Conservation (phyloP, 495 filamentous ascomycete genomes). For the Immersiella caudata region DNA sequence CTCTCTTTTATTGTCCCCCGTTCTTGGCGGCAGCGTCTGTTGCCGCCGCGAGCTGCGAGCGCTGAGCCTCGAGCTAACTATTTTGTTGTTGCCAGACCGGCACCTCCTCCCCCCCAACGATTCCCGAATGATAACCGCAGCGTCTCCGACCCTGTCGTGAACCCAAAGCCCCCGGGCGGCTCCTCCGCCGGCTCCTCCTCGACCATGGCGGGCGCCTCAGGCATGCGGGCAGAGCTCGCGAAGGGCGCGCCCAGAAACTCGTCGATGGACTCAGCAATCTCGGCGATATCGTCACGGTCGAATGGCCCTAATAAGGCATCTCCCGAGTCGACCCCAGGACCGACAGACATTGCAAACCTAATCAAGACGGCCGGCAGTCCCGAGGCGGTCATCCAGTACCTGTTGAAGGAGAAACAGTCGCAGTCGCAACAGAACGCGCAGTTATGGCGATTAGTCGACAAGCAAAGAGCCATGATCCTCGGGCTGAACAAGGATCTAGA, state of each 20-base stretch:
- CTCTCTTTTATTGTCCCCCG: constrained; percentile 15
- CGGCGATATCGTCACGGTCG: constrained; percentile 72
- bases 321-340: constrained; percentile 55
- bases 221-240: constrained; percentile 32
- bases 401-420: constrained; percentile 89
- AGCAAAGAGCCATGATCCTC: constrained; percentile 89
- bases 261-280: constrained; percentile 94
- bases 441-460: constrained; percentile 93
- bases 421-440: constrained; percentile 87
- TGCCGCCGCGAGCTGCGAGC: constrained; percentile 17
- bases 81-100: constrained; percentile 34
- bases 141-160: constrained; percentile 41
- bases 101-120: constrained; percentile 31
- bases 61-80: constrained; percentile 31
- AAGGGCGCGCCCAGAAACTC: constrained; percentile 68
- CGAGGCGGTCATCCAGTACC: constrained; percentile 83
- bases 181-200: constrained; percentile 28
- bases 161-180: constrained; percentile 44
- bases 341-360: constrained; percentile 70
- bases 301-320: constrained; percentile 62
- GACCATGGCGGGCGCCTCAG: constrained; percentile 39
- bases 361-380: constrained; percentile 84
- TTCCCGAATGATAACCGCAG: constrained; percentile 49
- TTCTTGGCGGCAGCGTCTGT: constrained; percentile 22
- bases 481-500: constrained; percentile 96